Evolutionary conservation across 768 basidiomycete genomes (phyloP), one percentile per base, ranked within the genome.

Genomic region (Fomitopsis serialis): DNA sequence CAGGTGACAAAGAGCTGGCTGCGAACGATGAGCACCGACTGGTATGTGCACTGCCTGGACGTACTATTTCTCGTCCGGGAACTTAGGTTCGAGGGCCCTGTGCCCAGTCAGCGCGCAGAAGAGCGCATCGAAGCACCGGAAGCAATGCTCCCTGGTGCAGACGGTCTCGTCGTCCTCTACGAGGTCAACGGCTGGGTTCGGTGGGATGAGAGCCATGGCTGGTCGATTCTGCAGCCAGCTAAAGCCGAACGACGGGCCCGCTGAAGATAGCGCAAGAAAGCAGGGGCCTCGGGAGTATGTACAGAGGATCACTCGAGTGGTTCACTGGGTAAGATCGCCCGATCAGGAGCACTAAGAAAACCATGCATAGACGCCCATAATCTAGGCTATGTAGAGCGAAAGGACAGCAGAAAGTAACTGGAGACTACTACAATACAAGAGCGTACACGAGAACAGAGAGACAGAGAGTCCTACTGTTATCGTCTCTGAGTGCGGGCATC

Each of bases 1-100:
- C 95, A 99, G 6, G 96, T 98, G 29, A 98, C 92, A 69, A 99
- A 99, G 52, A 99, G 76, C 12, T 95, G 93, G 70, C 92, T 93
- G 58, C 3, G 15, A 48, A 24, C 10, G 24, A 3, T 32, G 3
- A 54, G 46, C 7, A 47, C 21, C 44, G 10, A 27, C 32, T 43
- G 24, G 6, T 7, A 52, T 27, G 4, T 5, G 12, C 46, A 34
- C 32, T 21, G 27, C 42, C 27, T 21, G 2, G 3, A 61, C 65
- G 63, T 68, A 95, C 92, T 84, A 94, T 68, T 89, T 85, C 52
- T 85, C 83, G 57, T 91, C 78, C 13, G 77, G 67, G 66, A 92
- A 93, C 53, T 70, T 65, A 42, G 89, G 83, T 15, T 75, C 64
- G 52, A 89, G 74, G 4, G 84, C 82, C 35, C 71, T 66, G n/a